A percentile compares a stretch with the other conserved stretches of the same genome.
These are phyloP conservation scores for Linum usitatissimum DNA, from an alignment of 345 rosid species.

Conservation along the genomic window DNA sequence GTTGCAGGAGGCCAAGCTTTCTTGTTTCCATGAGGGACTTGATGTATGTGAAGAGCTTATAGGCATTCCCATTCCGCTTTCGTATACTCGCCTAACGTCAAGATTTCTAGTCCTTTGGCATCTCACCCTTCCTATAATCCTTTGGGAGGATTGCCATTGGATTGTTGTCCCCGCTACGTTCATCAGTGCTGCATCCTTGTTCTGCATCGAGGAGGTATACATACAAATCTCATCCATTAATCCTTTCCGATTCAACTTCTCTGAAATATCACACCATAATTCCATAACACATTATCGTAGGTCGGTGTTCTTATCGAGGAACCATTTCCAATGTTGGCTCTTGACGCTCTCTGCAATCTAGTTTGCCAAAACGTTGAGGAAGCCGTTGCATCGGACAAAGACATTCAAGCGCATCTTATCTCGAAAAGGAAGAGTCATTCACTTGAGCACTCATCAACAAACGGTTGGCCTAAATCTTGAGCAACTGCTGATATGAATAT, in stretches of 20 bases:
- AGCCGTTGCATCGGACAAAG: slow-evolving; percentile 44
- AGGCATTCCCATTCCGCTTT: slow-evolving; percentile 85
- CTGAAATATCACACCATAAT: too few species aligned
- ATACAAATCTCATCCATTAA: too few species aligned
- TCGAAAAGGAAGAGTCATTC: slow-evolving; percentile 34
- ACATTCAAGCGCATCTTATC: slow-evolving; percentile 35
- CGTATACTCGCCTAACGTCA: slow-evolving; percentile 87
- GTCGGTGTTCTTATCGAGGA: slow-evolving; percentile 97
- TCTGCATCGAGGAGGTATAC: slow-evolving; percentile 86
- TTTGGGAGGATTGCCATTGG: slow-evolving; percentile 99
- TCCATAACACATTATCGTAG: slow-evolving; percentile 17
- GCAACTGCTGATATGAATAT: not conserved
- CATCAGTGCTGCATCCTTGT: slow-evolving; percentile 85
- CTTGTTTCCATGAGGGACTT: slow-evolving; percentile 79
- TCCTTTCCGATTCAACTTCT: not conserved
- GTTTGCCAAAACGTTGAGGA: slow-evolving; percentile 44
- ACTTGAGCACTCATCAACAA: slow-evolving; percentile 43
- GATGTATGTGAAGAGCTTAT: slow-evolving; percentile 74
- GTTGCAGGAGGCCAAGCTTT: slow-evolving; percentile 58
- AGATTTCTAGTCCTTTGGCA: slow-evolving; percentile 96
- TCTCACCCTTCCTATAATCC: slow-evolving; percentile 78
- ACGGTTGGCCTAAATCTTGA: slow-evolving; percentile 56
- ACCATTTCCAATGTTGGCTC: slow-evolving; percentile 88
- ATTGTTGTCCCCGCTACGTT: slow-evolving; percentile 93
- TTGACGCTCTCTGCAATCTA: slow-evolving; percentile 62